Evolutionary conservation across 73 alveolate species (phyloP).

Genomic region (Symbiodinium natans): DNA sequence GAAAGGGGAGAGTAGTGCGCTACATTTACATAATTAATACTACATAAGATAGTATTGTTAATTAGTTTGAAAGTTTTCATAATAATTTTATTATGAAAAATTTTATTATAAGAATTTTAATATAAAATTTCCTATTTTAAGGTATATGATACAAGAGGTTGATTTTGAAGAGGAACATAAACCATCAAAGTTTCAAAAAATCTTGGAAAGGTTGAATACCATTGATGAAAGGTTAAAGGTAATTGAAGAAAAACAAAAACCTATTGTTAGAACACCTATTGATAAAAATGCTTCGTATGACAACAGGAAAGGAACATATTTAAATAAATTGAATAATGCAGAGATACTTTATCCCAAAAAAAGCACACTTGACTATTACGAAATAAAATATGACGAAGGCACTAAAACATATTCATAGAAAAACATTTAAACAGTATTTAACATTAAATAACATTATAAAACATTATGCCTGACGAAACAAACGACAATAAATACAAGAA

Average conservation of each 20-base stretch:
- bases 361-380: background rate
- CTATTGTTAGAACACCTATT: background rate
- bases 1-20: background rate
- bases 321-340: background rate
- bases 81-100: background rate
- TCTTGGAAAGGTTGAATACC: background rate
- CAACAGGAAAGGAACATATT: background rate
- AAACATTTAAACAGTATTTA: too few relatives aligned
- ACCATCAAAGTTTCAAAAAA: background rate
- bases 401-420: too few relatives aligned
- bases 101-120: too few relatives aligned
- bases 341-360: background rate
- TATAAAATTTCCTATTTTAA: too few relatives aligned
- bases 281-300: background rate
- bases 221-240: background rate
- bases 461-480: too few relatives aligned
- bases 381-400: background rate
- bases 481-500: too few relatives aligned
- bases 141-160: background rate
- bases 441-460: too few relatives aligned
- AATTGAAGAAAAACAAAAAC: background rate
- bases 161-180: background rate
- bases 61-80: background rate
- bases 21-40: background rate
- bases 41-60: background rate